A percentile compares a stretch with the other conserved stretches of the same genome.
These are phyloP conservation scores for Diophrys appendiculata DNA, from an alignment of 73 alveolate species.

Conservation along the genomic window DNA sequence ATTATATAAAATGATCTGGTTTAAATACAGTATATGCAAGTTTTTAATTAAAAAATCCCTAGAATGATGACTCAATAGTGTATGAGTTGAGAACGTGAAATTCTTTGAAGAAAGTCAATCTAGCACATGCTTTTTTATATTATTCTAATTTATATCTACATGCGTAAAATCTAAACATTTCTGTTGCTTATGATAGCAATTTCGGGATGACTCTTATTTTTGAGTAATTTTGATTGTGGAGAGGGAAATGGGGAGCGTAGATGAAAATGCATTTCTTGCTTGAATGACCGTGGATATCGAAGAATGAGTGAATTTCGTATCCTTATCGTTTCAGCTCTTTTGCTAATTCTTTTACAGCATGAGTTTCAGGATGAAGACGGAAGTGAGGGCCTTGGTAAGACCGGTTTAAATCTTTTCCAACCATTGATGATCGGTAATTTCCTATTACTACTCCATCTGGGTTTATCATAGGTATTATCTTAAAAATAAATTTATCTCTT, in stretches of 20 bases:
- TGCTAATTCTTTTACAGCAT: conserved; percentile 64
- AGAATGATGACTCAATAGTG: conserved; percentile 54
- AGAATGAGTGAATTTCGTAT: conserved; percentile 13
- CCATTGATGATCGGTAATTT: conserved; percentile 78
- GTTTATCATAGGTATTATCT: conserved; percentile 88
- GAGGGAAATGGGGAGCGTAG: conserved; percentile 63
- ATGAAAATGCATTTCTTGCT: conserved; percentile 50
- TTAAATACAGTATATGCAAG: no score
- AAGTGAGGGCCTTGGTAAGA: conserved; percentile 81
- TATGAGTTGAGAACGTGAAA: conserved; percentile 28
- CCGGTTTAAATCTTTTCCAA: conserved; percentile 87
- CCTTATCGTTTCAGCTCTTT: conserved; percentile 33
- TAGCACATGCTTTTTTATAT: conserved; percentile 48
- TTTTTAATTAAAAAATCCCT: no score
- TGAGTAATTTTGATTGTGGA: conserved; percentile 38
- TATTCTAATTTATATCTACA: conserved; percentile 67
- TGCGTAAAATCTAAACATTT: conserved; percentile 42
- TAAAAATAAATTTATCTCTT: conserved; percentile 66
- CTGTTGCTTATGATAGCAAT: conserved; percentile 50
- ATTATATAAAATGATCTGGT: no score
- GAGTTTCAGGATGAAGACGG: conserved; percentile 73
- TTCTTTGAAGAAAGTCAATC: conserved; percentile 24
- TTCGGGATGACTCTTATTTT: conserved; percentile 43
- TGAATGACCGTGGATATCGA: conserved; percentile 66
- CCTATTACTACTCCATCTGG: conserved; percentile 94